Evolutionary conservation across 164 flowering plant genomes (phyloP).

Genomic region (Aristolochia contorta): DNA sequence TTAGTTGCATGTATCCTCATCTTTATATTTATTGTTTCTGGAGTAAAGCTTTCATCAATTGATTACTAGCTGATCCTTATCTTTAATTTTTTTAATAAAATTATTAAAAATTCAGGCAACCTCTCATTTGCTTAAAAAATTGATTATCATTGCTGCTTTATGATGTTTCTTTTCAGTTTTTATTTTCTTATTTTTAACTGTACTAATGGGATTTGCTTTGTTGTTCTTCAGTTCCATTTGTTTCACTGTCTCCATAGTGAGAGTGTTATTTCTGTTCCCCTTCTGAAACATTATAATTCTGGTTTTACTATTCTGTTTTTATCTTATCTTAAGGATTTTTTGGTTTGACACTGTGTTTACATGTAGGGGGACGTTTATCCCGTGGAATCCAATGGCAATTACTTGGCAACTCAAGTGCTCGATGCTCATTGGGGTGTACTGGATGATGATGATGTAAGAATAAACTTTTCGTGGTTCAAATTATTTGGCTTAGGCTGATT

Average conservation of each 20-base stretch:
- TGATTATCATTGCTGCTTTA: too few species aligned
- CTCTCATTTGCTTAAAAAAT: too few species aligned
- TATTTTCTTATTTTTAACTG: too few species aligned
- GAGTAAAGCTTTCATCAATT: too few species aligned
- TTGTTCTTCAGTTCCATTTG: neutral
- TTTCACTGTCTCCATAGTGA: neutral
- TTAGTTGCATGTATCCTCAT: neutral
- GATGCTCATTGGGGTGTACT: constrained; percentile 99
- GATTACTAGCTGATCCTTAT: too few species aligned
- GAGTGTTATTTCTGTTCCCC: neutral
- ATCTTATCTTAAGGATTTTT: neutral
- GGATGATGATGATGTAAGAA: constrained; percentile 78
- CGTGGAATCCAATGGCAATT: constrained; percentile 52
- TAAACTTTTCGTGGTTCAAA: constrained; percentile 1
- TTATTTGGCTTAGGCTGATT: neutral
- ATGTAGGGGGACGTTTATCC: constrained; percentile 98
- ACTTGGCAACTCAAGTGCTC: constrained; percentile 54
- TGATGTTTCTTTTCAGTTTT: too few species aligned
- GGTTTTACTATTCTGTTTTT: neutral
- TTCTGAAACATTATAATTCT: too few species aligned
- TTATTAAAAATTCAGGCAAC: too few species aligned
- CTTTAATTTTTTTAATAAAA: too few species aligned
- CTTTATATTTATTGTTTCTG: too few species aligned
- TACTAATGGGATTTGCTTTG: neutral
- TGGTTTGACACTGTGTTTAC: constrained; percentile 1